Evolutionary conservation across 1,284 basidiomycete species (phyloP).

Genomic region (Afroboletus lepidellus): DNA sequence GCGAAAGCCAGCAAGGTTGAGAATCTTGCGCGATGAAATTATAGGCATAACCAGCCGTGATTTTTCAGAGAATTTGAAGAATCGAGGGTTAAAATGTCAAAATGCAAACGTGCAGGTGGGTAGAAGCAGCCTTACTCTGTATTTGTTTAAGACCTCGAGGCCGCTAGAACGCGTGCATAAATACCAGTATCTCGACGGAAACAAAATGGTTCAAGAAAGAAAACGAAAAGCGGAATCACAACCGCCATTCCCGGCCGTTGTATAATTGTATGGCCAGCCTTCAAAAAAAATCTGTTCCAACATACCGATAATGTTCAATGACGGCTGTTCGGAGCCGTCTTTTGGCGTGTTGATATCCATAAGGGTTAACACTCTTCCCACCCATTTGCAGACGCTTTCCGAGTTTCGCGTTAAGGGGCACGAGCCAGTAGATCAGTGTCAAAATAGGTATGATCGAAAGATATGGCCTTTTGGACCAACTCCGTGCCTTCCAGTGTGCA

Average conservation of each 20-base stretch:
- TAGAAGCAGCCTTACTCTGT: constrained; percentile 54
- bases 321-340: constrained; percentile 81
- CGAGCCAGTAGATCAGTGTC: neutral
- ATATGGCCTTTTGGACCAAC: constrained; percentile 16
- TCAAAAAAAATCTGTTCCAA: constrained; percentile 5
- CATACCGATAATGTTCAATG: constrained; percentile 80
- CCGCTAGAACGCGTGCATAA: constrained; percentile 44
- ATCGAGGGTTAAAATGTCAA: neutral
- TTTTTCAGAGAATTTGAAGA: neutral
- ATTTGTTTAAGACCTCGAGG: constrained; percentile 83
- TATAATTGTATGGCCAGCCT: neutral
- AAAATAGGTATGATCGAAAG: constrained; percentile 4
- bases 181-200: constrained; percentile 11
- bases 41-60: neutral
- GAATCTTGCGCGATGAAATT: constrained; percentile 45
- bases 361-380: constrained; percentile 50
- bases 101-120: constrained; percentile 5
- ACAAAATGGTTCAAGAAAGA: too few species aligned
- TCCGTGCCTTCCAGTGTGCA: constrained; percentile 2
- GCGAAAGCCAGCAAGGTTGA: constrained; percentile 88
- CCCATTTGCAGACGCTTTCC: neutral
- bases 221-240: neutral
- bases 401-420: neutral
- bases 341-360: constrained; percentile 80
- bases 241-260: neutral